A percentile compares a stretch with the other conserved stretches of the same genome.
phyloP scores from a whole-genome alignment of 2,329 filamentous ascomycete species.

The Piedraia hortae region DNA sequence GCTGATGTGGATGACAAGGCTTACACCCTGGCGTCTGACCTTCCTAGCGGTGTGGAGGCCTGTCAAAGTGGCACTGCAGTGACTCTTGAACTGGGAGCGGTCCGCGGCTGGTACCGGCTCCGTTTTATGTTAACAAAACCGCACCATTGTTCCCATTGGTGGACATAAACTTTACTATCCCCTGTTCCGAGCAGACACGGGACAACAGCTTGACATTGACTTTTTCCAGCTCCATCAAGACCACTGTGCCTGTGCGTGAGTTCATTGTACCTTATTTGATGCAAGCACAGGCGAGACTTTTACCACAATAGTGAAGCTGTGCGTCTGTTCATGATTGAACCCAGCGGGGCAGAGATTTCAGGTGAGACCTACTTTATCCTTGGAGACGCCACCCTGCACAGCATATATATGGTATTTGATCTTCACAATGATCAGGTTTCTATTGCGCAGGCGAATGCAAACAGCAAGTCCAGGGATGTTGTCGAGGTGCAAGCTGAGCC shows the following conservation, averaged over 20 bases:
- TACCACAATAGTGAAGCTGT: too few relatives aligned
- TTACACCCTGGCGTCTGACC: slow-evolving; percentile 5
- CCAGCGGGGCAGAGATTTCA: too few relatives aligned
- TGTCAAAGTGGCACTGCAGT: slow-evolving; percentile 4
- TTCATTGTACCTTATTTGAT: slow-evolving; percentile 12
- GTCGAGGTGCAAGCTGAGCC: slow-evolving; percentile 8
- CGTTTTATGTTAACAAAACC: slow-evolving; percentile 7
- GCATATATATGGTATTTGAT: slow-evolving; percentile 13
- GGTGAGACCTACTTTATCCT: slow-evolving; percentile 6
- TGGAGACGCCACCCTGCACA: slow-evolving; percentile 10
- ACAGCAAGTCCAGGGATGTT: slow-evolving; percentile 5
- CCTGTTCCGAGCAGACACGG: slow-evolving; percentile 4
- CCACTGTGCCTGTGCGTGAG: slow-evolving; percentile 8
- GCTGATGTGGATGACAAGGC: slow-evolving; percentile 4
- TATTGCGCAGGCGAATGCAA: slow-evolving; percentile 10
- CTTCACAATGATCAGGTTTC: slow-evolving; percentile 13
- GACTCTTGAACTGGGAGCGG: slow-evolving; percentile 11
- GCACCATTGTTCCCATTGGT: slow-evolving; percentile 6
- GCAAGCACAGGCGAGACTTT: too few relatives aligned
- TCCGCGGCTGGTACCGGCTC: slow-evolving; percentile 7
- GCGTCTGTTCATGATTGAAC: too few relatives aligned
- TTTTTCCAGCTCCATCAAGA: slow-evolving; percentile 8
- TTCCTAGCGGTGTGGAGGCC: slow-evolving; percentile 3
- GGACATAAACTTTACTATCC: slow-evolving; percentile 3
- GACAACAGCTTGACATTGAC: slow-evolving; percentile 3